phyloP scores from a whole-genome alignment of 2,329 filamentous ascomycete genomes.

The Lasiodiplodia sp. region DNA sequence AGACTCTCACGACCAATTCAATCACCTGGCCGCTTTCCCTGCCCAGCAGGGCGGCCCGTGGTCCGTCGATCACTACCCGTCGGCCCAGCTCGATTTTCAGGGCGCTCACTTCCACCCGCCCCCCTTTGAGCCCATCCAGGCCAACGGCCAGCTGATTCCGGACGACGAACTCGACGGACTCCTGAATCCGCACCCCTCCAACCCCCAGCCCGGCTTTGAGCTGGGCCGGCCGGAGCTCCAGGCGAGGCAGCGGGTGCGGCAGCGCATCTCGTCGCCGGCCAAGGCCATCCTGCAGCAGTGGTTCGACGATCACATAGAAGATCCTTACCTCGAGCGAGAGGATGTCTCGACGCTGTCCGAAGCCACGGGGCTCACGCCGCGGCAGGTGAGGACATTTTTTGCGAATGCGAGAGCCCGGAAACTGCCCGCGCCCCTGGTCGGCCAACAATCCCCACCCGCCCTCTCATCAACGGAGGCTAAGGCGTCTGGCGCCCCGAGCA shows the following conservation, averaged over 20 bases:
- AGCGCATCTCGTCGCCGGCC: conserved; percentile 33
- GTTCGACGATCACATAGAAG: conserved; percentile 35
- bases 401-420: conserved; percentile 38
- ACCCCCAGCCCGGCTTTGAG: background rate
- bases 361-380: conserved; percentile 34
- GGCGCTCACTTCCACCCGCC: conserved; percentile 12
- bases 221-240: background rate
- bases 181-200: background rate
- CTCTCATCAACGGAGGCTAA: conserved; percentile 14
- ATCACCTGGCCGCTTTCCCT: background rate
- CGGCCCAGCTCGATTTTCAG: conserved; percentile 16
- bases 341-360: conserved; percentile 33
- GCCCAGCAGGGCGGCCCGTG: conserved; percentile 1
- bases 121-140: background rate
- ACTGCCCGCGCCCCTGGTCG: conserved; percentile 5
- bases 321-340: conserved; percentile 36
- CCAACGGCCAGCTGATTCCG: conserved; percentile 1
- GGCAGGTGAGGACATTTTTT: conserved; percentile 38
- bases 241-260: conserved; percentile 5
- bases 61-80: conserved; percentile 2
- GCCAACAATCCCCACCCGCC: conserved; percentile 9
- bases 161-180: conserved; percentile 14
- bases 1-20: conserved; percentile 4
- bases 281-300: conserved; percentile 34
- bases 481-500: background rate